Conservation (phyloP, 176 grass and related monocot species). For the Bonia amplexicaulis region DNA sequence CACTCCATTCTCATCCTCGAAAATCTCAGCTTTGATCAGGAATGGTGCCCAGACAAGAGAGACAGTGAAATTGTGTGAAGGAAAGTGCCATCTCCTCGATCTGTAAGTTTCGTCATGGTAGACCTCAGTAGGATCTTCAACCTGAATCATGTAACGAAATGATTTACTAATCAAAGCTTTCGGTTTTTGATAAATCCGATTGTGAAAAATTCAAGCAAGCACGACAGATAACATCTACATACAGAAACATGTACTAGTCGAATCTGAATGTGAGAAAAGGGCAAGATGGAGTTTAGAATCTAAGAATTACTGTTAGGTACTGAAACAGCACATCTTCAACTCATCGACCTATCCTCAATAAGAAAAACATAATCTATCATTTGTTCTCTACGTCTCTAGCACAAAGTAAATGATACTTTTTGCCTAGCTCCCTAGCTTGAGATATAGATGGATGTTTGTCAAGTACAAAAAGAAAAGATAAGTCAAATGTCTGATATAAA, state of each 20-base stretch:
- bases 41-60: constrained; percentile 87
- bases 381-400: not conserved
- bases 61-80: constrained; percentile 63
- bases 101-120: constrained; percentile 64
- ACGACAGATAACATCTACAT: not conserved
- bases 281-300: not conserved
- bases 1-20: constrained; percentile 72
- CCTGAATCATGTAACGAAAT: constrained; percentile 37
- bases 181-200: not conserved
- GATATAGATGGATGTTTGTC: not conserved
- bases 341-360: not conserved
- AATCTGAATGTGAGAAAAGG: not conserved
- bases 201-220: not conserved
- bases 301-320: not conserved
- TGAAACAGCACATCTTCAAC: not conserved
- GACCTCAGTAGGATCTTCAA: constrained; percentile 72
- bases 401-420: not conserved
- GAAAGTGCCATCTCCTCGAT: constrained; percentile 75
- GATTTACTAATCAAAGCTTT: not conserved
- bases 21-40: constrained; percentile 67
- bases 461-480: not conserved
- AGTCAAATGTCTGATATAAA: not conserved
- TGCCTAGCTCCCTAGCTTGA: not conserved
- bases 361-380: not conserved
- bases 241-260: not conserved